Percentiles rank a stretch among this genome's conserved stretches.
Evolutionary conservation across 2,329 filamentous ascomycete species (phyloP).

Genomic region (Stemphylium beticola): DNA sequence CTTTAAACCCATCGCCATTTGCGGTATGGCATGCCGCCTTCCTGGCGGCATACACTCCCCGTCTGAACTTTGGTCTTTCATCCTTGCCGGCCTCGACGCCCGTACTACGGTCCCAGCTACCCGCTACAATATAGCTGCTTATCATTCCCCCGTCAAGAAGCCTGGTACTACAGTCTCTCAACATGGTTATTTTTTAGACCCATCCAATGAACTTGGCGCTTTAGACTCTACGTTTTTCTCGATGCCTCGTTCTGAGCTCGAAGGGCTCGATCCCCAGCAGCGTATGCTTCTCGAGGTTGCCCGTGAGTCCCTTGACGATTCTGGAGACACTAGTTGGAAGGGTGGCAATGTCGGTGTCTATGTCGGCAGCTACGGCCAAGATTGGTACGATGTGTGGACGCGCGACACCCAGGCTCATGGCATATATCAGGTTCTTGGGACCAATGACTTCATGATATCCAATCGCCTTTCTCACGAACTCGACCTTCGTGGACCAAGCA

Average conservation of each 20-base stretch:
- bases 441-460: conserved; percentile 24
- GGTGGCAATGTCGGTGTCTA: conserved; percentile 42
- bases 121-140: conserved; percentile 15
- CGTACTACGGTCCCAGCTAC: neutral
- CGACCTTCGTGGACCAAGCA: conserved; percentile 16
- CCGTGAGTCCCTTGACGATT: conserved; percentile 35
- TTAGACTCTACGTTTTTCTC: neutral
- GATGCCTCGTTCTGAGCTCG: neutral
- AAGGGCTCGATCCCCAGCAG: conserved; percentile 29
- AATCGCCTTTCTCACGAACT: conserved; percentile 37
- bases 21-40: conserved; percentile 33
- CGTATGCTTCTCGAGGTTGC: conserved; percentile 29
- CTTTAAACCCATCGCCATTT: conserved; percentile 34
- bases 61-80: conserved; percentile 42
- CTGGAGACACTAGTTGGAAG: conserved; percentile 15
- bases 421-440: conserved; percentile 14
- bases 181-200: conserved; percentile 30
- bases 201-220: neutral
- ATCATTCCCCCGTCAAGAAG: conserved; percentile 24
- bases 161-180: conserved; percentile 12
- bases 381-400: conserved; percentile 17
- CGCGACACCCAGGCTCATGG: conserved; percentile 1
- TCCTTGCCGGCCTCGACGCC: conserved; percentile 6
- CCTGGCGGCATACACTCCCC: conserved; percentile 19
- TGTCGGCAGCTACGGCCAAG: conserved; percentile 38